Evolutionary conservation across 148 eudicot species (phyloP), one percentile per base, ranked within the genome.

Genomic region (Spergularia bocconei): DNA sequence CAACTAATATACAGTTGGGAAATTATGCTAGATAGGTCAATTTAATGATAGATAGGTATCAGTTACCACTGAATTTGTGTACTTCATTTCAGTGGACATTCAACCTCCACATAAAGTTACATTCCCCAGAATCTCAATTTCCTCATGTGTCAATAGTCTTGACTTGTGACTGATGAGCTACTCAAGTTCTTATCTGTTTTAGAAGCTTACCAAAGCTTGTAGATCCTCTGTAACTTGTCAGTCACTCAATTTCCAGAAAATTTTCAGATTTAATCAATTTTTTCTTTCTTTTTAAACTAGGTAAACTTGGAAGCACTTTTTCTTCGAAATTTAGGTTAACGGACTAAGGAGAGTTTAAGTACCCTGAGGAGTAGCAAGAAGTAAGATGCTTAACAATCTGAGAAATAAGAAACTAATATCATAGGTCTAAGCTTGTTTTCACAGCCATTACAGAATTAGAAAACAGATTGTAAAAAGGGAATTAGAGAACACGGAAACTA

Each of bases 1-100:
- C 74, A 77, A 69, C 79, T 50, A 47, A 69, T 11, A 7, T 48
- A 69, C 74, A 69, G 79, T 77, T 77, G 79, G 54, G 74, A 61
- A 69, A 51, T 61, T 60, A 77, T 77, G 74, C 51, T 44, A 58
- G 2, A 38, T 57, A 7, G 53, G 60, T 68, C 68, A 69, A 77
- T 77, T 77, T 69, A 77, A 76, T 76, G 72, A 58, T 38, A 20
- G 68, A 64, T 44, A 68, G 47, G 3, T 23, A 70, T 36, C 73
- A 52, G 62, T 70, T 33, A 70, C 56, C 60, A 36, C 57, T 63
- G 67, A 54, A 41, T 41, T 44, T 71, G 53, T 50, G 71, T 56
- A 52, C 48, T 13, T 15, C 44, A 51, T 15, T 62, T 61, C 38
- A 70, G 39, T 41, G 41, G 25, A 20, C 23, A 21, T 69, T 77